Evolutionary conservation across 331 rosid species (phyloP).

Genomic region (Quercus phellos): DNA sequence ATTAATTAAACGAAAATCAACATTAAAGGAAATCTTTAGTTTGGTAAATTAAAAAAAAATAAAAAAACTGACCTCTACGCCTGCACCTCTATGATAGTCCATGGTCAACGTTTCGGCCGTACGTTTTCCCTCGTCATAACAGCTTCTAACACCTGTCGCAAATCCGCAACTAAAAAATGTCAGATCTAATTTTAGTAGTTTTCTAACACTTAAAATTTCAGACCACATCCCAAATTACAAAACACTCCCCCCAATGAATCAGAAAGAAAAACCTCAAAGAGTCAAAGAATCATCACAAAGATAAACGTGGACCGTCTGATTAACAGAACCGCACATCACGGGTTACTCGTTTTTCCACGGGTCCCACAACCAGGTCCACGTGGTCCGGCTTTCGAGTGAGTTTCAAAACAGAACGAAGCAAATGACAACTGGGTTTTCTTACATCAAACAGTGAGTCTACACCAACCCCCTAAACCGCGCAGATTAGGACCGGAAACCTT

Average conservation of each 20-base stretch:
- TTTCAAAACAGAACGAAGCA: background rate
- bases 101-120: conserved; percentile 68
- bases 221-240: background rate
- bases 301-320: conserved; percentile 15
- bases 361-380: conserved; percentile 15
- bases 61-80: conserved; percentile 49
- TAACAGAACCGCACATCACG: conserved; percentile 44
- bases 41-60: too few species aligned
- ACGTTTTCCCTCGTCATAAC: conserved; percentile 80
- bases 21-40: too few species aligned
- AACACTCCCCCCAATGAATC: background rate
- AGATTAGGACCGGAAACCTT: background rate
- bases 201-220: background rate
- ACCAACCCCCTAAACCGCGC: background rate
- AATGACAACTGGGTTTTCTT: background rate
- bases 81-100: conserved; percentile 70
- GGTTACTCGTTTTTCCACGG: conserved; percentile 7
- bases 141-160: conserved; percentile 85
- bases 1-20: too few species aligned
- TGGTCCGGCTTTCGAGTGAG: background rate
- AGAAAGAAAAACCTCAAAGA: background rate
- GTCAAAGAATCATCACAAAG: too few species aligned
- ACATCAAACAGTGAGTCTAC: too few species aligned
- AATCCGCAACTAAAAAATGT: background rate
- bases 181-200: background rate